Percentiles rank a stretch among this genome's conserved stretches.
These are phyloP conservation scores for Potentilla sterilis DNA, from an alignment of 306 rosid species.

Conservation along the genomic window DNA sequence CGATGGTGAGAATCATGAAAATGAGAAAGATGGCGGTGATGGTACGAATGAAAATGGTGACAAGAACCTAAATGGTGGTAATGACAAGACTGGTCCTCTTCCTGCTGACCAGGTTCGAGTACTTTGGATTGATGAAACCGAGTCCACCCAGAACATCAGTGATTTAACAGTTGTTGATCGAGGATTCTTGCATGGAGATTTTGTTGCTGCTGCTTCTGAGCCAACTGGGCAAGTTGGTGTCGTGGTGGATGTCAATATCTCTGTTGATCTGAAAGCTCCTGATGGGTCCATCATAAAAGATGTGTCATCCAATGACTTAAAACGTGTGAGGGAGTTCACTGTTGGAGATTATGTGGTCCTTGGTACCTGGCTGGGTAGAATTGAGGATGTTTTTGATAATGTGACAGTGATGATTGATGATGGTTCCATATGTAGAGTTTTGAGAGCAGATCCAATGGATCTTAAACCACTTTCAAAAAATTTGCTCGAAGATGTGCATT, in stretches of 20 bases:
- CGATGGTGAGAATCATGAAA: conserved; percentile 34
- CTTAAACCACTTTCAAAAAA: conserved; percentile 89
- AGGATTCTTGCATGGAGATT: conserved; percentile 94
- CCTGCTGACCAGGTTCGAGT: conserved; percentile 73
- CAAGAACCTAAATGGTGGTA: conserved; percentile 27
- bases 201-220: conserved; percentile 74
- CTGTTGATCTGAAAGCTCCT: conserved; percentile 65
- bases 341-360: conserved; percentile 96
- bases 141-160: conserved; percentile 57
- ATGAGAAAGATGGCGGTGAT: conserved; percentile 46
- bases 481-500: conserved; percentile 85
- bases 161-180: conserved; percentile 73
- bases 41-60: conserved; percentile 41
- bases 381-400: conserved; percentile 94
- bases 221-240: conserved; percentile 98
- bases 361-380: conserved; percentile 92
- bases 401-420: conserved; percentile 93
- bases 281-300: conserved; percentile 68
- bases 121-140: conserved; percentile 87
- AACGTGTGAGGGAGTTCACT: conserved; percentile 88
- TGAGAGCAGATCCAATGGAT: conserved; percentile 81
- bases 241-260: conserved; percentile 85
- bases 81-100: conserved; percentile 57
- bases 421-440: conserved; percentile 90
- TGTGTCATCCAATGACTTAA: conserved; percentile 63